These are phyloP conservation scores for Trichoderma orchidacearum DNA, from an alignment of 495 filamentous ascomycete genomes.

Conservation along the genomic window DNA sequence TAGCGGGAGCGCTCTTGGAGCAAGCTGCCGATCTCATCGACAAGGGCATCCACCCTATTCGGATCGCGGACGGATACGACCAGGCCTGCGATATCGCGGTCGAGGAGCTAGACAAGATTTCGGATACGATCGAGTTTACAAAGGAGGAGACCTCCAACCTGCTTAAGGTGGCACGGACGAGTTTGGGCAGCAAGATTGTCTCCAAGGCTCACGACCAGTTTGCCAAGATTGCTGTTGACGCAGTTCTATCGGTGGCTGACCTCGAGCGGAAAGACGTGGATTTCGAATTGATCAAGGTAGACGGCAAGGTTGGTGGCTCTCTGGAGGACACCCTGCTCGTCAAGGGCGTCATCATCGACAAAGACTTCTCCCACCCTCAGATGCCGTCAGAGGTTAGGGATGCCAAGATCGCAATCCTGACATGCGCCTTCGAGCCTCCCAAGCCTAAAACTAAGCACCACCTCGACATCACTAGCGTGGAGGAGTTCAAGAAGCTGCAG, in stretches of 20 bases:
- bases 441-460: conserved; percentile 99
- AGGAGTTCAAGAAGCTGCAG: conserved; percentile 95
- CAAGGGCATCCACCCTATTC: conserved; percentile 97
- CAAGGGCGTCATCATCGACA: conserved; percentile 96
- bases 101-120: conserved; percentile 80
- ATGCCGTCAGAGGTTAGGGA: conserved; percentile 91
- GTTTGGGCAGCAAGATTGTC: conserved; percentile 96
- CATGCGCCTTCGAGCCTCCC: conserved; percentile 97
- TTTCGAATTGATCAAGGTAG: conserved; percentile 98
- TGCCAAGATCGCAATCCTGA: conserved; percentile 94
- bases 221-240: conserved; percentile 91
- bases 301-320: conserved; percentile 91
- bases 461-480: conserved; percentile 92
- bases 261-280: conserved; percentile 94
- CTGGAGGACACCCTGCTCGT: conserved; percentile 93
- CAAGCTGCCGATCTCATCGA: conserved; percentile 98
- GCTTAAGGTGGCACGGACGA: conserved; percentile 86
- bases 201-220: conserved; percentile 99
- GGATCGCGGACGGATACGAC: conserved; percentile 97
- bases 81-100: conserved; percentile 94
- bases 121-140: conserved; percentile 78
- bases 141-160: conserved; percentile 67
- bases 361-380: conserved; percentile 98
- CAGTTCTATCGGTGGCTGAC: conserved; percentile 91
- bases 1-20: conserved; percentile 89